A percentile compares a stretch with the other conserved stretches of the same genome.
phyloP scores from a whole-genome alignment of 495 filamentous ascomycete species.

The Lepraria neglecta region DNA sequence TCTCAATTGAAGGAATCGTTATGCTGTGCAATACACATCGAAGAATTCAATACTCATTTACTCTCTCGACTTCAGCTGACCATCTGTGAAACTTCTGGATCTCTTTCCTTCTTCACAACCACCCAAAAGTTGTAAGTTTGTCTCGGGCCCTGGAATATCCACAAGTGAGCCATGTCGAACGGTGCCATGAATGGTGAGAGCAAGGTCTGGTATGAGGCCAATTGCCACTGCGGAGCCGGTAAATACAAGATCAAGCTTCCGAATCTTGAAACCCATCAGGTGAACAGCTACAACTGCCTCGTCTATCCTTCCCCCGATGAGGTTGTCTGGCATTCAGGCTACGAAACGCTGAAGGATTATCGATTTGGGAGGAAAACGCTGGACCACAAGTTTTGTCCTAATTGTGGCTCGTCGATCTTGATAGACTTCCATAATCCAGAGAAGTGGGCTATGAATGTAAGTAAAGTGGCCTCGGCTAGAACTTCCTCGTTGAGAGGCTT shows the following conservation, averaged over 20 bases:
- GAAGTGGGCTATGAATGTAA: conserved; percentile 1
- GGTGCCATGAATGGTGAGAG: too few relatives aligned
- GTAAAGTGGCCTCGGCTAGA: too few relatives aligned
- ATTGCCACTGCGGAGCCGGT: conserved; percentile 50
- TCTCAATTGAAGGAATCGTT: not conserved
- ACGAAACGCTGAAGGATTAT: conserved; percentile 32
- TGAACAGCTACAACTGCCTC: conserved; percentile 40
- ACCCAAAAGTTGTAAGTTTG: not conserved
- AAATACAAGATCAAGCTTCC: conserved; percentile 42
- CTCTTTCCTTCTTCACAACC: not conserved
- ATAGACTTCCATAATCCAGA: conserved; percentile 29
- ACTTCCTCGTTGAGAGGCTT: not conserved
- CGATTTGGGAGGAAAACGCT: conserved; percentile 34
- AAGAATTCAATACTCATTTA: not conserved
- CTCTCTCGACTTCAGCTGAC: not conserved
- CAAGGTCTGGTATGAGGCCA: conserved; percentile 41
- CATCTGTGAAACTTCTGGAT: not conserved
- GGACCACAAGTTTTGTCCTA: conserved; percentile 39
- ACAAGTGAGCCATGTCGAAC: not conserved
- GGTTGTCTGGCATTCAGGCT: conserved; percentile 28
- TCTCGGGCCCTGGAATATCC: not conserved
- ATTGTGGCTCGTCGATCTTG: conserved; percentile 38
- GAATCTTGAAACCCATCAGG: conserved; percentile 28
- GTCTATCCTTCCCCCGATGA: conserved; percentile 34
- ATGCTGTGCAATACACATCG: not conserved